Base-by-base conservation (phyloP, 768 basidiomycete species). In the Amanita pseudoporphyria region DNA sequence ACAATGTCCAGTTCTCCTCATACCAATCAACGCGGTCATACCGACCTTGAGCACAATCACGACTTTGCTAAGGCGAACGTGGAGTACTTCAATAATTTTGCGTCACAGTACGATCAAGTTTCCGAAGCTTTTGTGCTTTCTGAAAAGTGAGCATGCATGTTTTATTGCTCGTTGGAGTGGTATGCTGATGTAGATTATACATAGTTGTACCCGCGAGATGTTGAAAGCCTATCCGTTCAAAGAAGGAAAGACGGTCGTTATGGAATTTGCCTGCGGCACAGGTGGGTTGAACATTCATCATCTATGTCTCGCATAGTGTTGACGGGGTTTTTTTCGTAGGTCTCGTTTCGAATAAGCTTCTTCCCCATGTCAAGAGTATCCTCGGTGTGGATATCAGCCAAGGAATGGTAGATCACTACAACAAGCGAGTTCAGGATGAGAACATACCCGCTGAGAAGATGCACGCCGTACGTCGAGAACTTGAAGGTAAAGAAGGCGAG, bases 311-410 rank as follows among this genome's bases (percentile, higher is more conserved):
- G 26, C 26, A 28, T 28, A n/a, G 26, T 7, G 26, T 7, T 28
- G 26, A 28, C 26, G 7, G n/a, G n/a, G 3, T 10, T 1, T 44
- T 1, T 44, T 31, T 30, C 33, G 12, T 30, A 88, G 87, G 87
- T n/a, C 61, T 78, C 19, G 61, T 87, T 14, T 81, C 86, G 2
- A 71, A 77, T 52, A 71, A 74, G 36, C 70, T 88, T 18, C 77
- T 76, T 0, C 69, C 78, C 1, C 67, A 83, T 55, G 74, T 74
- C 40, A 82, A 79, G 58, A 69, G 69, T 30, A 74, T 88, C 54
- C 64, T 87, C 10, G 87, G 86, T 9, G 78, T 85, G 12, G 87
- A 90, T 58, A 83, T 87, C 58, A 86, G 81, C 64, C 78, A 81
- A 54, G 74, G 65, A 1, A 76, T 81, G 70, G 82, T 89, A 6